phyloP scores from a whole-genome alignment of 2,329 filamentous ascomycete species.

The Aspergillus viridinutans region DNA sequence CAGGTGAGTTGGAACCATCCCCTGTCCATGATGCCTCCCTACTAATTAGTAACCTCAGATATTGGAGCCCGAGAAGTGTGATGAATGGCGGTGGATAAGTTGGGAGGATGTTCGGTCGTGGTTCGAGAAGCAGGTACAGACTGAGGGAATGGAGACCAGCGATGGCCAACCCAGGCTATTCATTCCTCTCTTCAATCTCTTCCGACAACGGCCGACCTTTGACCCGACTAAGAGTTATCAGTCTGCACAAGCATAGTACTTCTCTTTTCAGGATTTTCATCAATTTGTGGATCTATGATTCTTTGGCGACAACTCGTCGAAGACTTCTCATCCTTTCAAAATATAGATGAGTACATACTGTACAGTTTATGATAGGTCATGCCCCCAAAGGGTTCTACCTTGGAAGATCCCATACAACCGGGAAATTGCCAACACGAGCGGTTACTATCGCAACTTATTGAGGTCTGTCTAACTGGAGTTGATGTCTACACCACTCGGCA shows the following conservation, averaged over 20 bases:
- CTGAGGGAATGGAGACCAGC: slow-evolving; percentile 10
- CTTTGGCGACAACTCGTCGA: neutral
- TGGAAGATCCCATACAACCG: neutral
- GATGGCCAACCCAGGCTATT: slow-evolving; percentile 36
- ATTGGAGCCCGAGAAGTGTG: slow-evolving; percentile 52
- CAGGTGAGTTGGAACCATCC: slow-evolving; percentile 42
- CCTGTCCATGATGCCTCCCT: neutral
- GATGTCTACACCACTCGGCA: slow-evolving; percentile 39
- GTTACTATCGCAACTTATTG: neutral
- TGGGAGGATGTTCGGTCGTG: slow-evolving; percentile 43
- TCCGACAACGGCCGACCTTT: slow-evolving; percentile 36
- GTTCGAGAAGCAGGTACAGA: slow-evolving; percentile 9
- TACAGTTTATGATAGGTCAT: too few relatives aligned
- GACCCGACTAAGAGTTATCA: neutral
- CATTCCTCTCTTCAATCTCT: slow-evolving; percentile 45
- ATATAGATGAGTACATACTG: too few relatives aligned
- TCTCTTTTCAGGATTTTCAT: neutral
- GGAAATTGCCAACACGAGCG: neutral
- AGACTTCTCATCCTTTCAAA: too few relatives aligned
- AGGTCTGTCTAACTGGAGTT: neutral
- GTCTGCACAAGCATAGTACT: neutral
- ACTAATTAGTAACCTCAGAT: slow-evolving; percentile 11
- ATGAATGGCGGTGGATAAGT: slow-evolving; percentile 50
- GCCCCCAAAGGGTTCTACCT: neutral
- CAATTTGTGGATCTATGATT: neutral